phyloP scores from a whole-genome alignment of 108 stramenopile species.

The Fistulifera solaris region DNA sequence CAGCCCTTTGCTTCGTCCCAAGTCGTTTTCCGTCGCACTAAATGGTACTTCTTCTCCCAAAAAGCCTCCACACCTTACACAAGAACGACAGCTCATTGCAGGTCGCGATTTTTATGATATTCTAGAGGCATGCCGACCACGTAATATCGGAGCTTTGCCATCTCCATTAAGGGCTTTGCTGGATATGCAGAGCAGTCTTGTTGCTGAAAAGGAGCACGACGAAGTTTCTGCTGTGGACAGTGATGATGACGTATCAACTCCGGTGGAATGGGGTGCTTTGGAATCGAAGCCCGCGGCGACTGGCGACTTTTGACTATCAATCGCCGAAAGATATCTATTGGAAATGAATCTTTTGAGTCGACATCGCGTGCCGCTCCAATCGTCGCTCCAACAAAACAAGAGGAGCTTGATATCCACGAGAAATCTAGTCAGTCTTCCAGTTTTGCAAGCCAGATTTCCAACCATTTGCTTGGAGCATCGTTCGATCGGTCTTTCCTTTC shows the following conservation, averaged over 20 bases:
- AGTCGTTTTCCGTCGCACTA: conserved; percentile 20
- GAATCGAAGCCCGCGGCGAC: background rate
- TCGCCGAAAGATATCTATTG: background rate
- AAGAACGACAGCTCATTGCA: conserved; percentile 59
- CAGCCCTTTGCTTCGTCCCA: conserved; percentile 3
- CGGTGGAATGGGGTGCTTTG: conserved; percentile 22
- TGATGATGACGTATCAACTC: conserved; percentile 2
- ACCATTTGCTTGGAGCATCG: conserved; percentile 22
- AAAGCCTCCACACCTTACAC: conserved; percentile 13
- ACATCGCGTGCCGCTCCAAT: background rate
- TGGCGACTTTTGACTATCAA: background rate
- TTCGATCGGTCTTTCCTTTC: conserved; percentile 23
- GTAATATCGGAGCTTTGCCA: conserved; percentile 30
- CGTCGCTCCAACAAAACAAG: too few relatives aligned
- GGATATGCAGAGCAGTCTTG: conserved; percentile 7
- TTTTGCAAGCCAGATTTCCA: conserved; percentile 28
- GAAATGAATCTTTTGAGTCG: background rate
- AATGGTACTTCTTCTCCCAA: conserved; percentile 22
- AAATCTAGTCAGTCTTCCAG: conserved; percentile 25
- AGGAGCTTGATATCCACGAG: too few relatives aligned
- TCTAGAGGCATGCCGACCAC: conserved; percentile 73
- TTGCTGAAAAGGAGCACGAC: conserved; percentile 10
- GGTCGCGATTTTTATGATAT: conserved; percentile 74
- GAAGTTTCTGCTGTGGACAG: background rate
- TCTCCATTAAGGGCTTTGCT: conserved; percentile 25